Evolutionary conservation across 306 rosid genomes (phyloP).

Genomic region (Pterocarpus macrocarpus): DNA sequence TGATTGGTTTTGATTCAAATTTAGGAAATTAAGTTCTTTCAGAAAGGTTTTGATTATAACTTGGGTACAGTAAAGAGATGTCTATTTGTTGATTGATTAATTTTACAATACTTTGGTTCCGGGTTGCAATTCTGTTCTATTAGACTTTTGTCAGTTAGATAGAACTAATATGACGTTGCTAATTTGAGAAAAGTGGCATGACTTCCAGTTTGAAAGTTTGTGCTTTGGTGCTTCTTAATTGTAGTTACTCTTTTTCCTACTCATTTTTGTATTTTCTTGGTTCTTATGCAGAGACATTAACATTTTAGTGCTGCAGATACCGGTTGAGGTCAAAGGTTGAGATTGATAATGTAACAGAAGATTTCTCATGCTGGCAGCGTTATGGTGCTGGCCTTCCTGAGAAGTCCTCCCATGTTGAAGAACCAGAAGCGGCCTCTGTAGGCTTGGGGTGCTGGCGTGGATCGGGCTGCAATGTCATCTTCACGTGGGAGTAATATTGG

Average conservation of each 20-base stretch:
- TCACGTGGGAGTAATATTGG: slow-evolving; percentile 67
- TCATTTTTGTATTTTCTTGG: not conserved
- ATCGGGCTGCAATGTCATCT: slow-evolving; percentile 65
- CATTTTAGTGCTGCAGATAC: slow-evolving; percentile 63
- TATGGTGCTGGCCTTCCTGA: slow-evolving; percentile 63
- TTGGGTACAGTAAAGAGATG: too few species aligned
- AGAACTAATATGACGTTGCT: not conserved
- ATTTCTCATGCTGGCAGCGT: slow-evolving; percentile 90
- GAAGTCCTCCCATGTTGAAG: slow-evolving; percentile 60
- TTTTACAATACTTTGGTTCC: not conserved
- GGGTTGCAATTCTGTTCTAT: slow-evolving; percentile 24
- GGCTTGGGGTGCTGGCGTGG: slow-evolving; percentile 91
- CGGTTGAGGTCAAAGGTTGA: slow-evolving; percentile 97
- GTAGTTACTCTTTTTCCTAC: not conserved
- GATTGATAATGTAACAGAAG: slow-evolving; percentile 75
- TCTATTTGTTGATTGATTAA: not conserved
- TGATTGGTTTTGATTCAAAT: not conserved
- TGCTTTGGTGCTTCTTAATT: not conserved
- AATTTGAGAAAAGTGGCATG: slow-evolving; percentile 1
- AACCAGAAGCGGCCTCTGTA: slow-evolving; percentile 84
- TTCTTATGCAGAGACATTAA: slow-evolving; percentile 31
- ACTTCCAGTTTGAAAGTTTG: not conserved
- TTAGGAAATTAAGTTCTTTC: too few species aligned
- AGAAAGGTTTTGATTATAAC: too few species aligned
- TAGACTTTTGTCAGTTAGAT: not conserved